Base-by-base conservation (phyloP, 495 filamentous ascomycete genomes). In the Hypoxylon subgilvum region DNA sequence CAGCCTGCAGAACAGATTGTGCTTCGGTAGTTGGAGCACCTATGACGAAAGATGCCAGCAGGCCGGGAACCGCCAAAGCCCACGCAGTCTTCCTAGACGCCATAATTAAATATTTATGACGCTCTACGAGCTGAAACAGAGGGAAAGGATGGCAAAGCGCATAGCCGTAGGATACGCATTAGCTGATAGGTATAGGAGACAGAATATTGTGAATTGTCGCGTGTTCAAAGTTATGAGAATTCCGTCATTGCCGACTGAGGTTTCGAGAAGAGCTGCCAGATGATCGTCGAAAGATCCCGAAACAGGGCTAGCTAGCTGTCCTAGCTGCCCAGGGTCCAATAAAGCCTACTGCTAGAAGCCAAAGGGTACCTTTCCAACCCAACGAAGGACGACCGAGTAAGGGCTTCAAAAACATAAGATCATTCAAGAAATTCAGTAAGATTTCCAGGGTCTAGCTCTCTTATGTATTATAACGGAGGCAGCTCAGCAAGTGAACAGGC, bases 1-100 rank as follows among this genome's bases (percentile, higher is more conserved):
- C 36, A 35, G 61, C 51, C 53, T 68, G 67, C 61, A 68, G 57
- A 46, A 61, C 65, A 46, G 36, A 36, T 55, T 70, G 67, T 23
- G 32, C 7, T 34, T 51, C 67, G 54, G 61, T 60, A 58, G 61
- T 63, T 63, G 58, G 42, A n/a, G 57, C 65, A 44, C 64, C 52
- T 57, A 61, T 59, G 54, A 63, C 50, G 47, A 68, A 36, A 48
- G 47, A 51, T 32, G 44, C 65, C 64, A 70, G 50, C 35, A 69
- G 48, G 54, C 56, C 42, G 64, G 68, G 47, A 55, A 64, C 48
- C 39, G 44, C 43, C 49, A 55, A 57, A 2, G 64, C 51, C 56
- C 62, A 64, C 19, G 49, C 38, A 22, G 30, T 32, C 18, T 31
- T 68, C 17, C 48, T 56, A 14, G 43, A 48, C n/a, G 48, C 36